phyloP scores from a whole-genome alignment of 139 green algal species.

The Volvox africanus region DNA sequence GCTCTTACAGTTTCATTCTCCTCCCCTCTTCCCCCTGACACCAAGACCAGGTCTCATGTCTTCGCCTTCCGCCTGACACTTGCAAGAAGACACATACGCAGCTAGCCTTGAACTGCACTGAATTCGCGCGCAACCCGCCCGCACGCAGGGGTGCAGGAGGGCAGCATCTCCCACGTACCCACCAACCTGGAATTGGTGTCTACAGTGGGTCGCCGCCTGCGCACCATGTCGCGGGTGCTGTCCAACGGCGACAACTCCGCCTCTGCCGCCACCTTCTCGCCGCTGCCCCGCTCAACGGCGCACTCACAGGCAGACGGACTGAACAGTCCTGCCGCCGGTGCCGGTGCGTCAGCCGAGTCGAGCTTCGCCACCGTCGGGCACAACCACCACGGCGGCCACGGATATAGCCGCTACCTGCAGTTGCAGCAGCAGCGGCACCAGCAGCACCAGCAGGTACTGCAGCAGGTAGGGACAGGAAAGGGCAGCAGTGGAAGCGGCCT shows the following conservation, averaged over 20 bases:
- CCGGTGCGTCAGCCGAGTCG: neutral
- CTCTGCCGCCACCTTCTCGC: neutral
- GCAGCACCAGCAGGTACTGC: neutral
- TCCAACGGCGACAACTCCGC: neutral
- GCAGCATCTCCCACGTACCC: conserved; percentile 76
- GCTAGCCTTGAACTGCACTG: neutral
- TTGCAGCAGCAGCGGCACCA: conserved; percentile 6
- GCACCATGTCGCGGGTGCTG: conserved; percentile 23
- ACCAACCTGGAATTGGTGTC: conserved; percentile 72
- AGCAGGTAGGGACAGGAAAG: neutral
- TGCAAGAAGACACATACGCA: too few species aligned
- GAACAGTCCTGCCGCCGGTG: neutral
- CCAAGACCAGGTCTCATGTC: too few species aligned
- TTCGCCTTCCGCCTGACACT: too few species aligned
- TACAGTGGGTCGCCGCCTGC: conserved; percentile 24
- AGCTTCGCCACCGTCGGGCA: neutral
- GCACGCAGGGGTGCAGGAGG: conserved; percentile 67
- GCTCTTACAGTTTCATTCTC: too few species aligned
- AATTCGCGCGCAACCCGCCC: neutral
- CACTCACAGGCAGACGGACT: conserved; percentile 4
- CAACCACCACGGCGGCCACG: conserved; percentile 14
- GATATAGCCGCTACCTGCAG: neutral
- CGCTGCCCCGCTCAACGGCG: neutral
- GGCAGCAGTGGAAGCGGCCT: neutral
- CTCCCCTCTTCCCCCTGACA: too few species aligned